Base-by-base conservation (phyloP, 108 stramenopile species). In the Skeletonema potamos region DNA sequence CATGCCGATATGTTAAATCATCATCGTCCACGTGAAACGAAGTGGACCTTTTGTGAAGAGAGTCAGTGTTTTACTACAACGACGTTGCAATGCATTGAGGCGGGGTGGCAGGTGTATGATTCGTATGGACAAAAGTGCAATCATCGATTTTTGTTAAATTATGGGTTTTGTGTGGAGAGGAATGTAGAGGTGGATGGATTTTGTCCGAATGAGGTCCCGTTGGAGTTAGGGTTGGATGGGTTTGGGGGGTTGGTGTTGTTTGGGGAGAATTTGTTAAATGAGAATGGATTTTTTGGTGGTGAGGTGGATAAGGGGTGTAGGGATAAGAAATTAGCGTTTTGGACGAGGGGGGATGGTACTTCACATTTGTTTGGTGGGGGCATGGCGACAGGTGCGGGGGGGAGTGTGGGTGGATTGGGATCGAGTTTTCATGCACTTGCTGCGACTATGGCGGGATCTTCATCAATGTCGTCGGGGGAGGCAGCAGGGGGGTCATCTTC, bases 1-100 rank as follows among this genome's bases (percentile, higher is more conserved):
- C 97, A 98, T 66, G 98, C 97, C 7, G 99, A 99, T 77, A 99
- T 99, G 99, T 86, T 99, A 22, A 99, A 99, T 85, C 99, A 99
- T 79, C 94, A 92, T 67, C 89, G 97, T 8, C 99, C 99, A 6
- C 83, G 99, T 34, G 98, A 99, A 69, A 99, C 99, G 24, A 97
- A 97, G 76, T 99, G 99, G 99, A 98, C 98, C 13, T 99, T 94
- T 86, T 96, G 97, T 70, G 97, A 98, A 62, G 91, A 90, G 12
- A 84, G 79, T 3, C 96, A 97, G 73, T 93, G 89, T n/a, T 99
- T 99, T 77, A 98, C 98, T 11, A 98, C 99, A 67, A 97, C 97
- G 7, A 90, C 97, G 63, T 78, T 95, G 37, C 91, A 90, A 73
- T 54, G 67, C 18, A 96, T 96, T 56, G 74, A 66, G 9, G 81